Conservation (phyloP, 768 basidiomycete species). For the Exsudoporus frostii region DNA sequence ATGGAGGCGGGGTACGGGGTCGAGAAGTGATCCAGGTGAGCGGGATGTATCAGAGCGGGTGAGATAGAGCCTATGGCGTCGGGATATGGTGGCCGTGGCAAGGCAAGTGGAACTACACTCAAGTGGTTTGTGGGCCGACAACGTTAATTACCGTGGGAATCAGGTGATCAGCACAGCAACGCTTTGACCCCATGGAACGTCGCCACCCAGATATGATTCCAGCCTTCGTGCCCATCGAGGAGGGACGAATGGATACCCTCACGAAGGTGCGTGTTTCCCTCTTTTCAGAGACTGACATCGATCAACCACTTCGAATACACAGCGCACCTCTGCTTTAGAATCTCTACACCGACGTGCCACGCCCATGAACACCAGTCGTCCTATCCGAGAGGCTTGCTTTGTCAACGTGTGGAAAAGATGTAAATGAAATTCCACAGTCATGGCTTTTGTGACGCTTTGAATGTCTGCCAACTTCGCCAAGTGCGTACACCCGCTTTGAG, state of each 20-base stretch:
- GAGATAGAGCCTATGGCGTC: too few species aligned
- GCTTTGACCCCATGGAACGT: neutral
- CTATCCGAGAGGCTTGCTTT: neutral
- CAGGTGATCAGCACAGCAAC: neutral
- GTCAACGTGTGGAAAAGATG: neutral
- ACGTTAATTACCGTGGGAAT: neutral
- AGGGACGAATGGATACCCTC: neutral
- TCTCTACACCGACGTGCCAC: too few species aligned
- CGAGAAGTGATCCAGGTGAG: too few species aligned
- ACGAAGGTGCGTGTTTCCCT: neutral
- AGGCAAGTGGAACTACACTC: too few species aligned
- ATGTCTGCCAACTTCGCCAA: neutral
- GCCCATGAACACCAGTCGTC: neutral
- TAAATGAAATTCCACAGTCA: neutral
- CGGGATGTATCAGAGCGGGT: too few species aligned
- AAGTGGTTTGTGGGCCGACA: too few species aligned
- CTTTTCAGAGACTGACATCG: too few species aligned
- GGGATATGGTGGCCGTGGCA: too few species aligned
- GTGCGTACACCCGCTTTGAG: slow-evolving; percentile 5
- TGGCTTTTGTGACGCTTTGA: neutral
- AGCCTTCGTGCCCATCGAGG: neutral
- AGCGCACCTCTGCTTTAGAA: too few species aligned
- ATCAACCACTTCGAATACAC: neutral
- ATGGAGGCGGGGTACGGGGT: too few species aligned
- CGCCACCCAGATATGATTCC: neutral